Evolutionary conservation across 2,329 filamentous ascomycete species (phyloP).

Genomic region (Aspergillus sp.): DNA sequence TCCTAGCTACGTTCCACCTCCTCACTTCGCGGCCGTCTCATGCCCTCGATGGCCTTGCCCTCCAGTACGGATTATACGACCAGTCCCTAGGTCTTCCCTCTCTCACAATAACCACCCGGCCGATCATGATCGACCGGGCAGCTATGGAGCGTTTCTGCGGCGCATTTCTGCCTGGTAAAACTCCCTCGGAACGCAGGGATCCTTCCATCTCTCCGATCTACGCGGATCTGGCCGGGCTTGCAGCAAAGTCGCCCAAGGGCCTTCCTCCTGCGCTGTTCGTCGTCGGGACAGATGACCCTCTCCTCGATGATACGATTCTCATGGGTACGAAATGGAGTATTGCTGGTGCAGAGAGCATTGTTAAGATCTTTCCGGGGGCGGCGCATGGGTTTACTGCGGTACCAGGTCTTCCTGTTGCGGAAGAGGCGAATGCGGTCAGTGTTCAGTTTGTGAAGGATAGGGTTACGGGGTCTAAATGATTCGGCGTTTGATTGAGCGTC

Average conservation of each 20-base stretch:
- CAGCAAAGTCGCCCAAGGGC: neutral
- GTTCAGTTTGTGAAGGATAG: constrained; percentile 7
- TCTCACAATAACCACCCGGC: neutral
- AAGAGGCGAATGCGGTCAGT: neutral
- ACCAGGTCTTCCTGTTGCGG: constrained; percentile 3
- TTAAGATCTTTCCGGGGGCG: constrained; percentile 56
- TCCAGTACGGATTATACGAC: constrained; percentile 4
- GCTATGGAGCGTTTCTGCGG: neutral
- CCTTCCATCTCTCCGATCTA: constrained; percentile 2
- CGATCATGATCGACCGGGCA: neutral
- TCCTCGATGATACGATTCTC: constrained; percentile 54
- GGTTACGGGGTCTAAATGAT: too few relatives aligned
- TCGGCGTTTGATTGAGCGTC: too few relatives aligned
- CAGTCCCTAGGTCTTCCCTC: neutral
- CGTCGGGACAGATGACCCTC: constrained; percentile 55
- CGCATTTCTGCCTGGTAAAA: constrained; percentile 1
- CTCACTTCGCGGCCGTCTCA: neutral
- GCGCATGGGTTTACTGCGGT: constrained; percentile 55
- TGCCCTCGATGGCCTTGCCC: neutral
- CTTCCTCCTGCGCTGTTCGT: constrained; percentile 45
- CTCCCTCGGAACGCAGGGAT: neutral
- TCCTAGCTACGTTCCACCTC: neutral
- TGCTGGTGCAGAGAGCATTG: constrained; percentile 50
- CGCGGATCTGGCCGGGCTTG: neutral
- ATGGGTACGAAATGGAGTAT: constrained; percentile 58